These are phyloP conservation scores for Beauveria sp. DNA, from an alignment of 2,329 filamentous ascomycete species.

Conservation along the genomic window DNA sequence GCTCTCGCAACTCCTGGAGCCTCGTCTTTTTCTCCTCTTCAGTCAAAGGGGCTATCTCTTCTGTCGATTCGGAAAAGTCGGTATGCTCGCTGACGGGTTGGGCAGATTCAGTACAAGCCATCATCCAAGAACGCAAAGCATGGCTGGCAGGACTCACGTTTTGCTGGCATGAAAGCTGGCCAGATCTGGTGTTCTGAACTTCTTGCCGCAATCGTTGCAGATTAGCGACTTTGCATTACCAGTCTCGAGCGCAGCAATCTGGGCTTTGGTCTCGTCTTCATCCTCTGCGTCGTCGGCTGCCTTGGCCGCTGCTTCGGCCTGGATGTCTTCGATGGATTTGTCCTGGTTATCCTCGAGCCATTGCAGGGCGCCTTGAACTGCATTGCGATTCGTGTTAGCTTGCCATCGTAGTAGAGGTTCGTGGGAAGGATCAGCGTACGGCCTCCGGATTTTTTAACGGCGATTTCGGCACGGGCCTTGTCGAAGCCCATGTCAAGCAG, in stretches of 20 bases:
- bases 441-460: slow-evolving; percentile 74
- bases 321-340: slow-evolving; percentile 75
- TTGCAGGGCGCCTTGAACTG: slow-evolving; percentile 82
- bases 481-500: slow-evolving; percentile 76
- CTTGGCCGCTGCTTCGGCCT: slow-evolving; percentile 34
- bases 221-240: slow-evolving; percentile 70
- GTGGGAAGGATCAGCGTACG: slow-evolving; percentile 42
- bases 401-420: background rate
- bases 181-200: slow-evolving; percentile 71
- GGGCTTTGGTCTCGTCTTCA: slow-evolving; percentile 41
- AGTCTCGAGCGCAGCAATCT: slow-evolving; percentile 59
- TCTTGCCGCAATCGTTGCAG: slow-evolving; percentile 93
- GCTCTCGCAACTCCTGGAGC: slow-evolving; percentile 65
- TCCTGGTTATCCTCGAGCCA: slow-evolving; percentile 93
- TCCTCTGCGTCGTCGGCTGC: slow-evolving; percentile 38
- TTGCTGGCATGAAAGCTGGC: slow-evolving; percentile 89
- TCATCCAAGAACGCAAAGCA: background rate
- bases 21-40: slow-evolving; percentile 84
- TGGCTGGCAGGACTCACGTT: slow-evolving; percentile 43
- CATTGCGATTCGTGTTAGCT: slow-evolving; percentile 7
- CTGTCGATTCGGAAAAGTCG: slow-evolving; percentile 88
- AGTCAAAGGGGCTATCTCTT: slow-evolving; percentile 83
- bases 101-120: background rate
- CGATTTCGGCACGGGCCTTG: slow-evolving; percentile 70
- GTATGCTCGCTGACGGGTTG: slow-evolving; percentile 57